Evolutionary conservation across 2,329 filamentous ascomycete species (phyloP).

Genomic region (Aspergillus pseudotamarii): DNA sequence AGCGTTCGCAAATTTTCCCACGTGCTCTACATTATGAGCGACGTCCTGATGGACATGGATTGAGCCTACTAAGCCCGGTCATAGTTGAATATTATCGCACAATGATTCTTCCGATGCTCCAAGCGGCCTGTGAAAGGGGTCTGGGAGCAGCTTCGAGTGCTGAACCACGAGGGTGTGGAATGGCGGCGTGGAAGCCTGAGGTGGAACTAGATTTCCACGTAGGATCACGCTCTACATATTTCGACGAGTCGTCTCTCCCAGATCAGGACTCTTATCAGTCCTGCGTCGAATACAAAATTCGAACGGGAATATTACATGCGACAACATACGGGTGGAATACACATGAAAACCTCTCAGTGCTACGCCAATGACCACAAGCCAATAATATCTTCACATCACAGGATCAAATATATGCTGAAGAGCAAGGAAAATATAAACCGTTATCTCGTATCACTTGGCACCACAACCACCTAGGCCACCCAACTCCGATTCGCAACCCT

Average conservation of each 20-base stretch:
- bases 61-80: constrained; percentile 15
- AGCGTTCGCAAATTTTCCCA: constrained; percentile 54
- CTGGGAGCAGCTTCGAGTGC: background rate
- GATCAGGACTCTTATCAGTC: background rate
- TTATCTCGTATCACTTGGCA: background rate
- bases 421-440: background rate
- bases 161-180: background rate
- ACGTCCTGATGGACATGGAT: constrained; percentile 45
- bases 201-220: background rate
- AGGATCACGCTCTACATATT: too few relatives aligned
- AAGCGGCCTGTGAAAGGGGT: background rate
- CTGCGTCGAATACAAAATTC: background rate
- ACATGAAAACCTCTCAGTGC: background rate
- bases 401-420: background rate
- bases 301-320: background rate
- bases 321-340: background rate
- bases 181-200: background rate
- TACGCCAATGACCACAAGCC: background rate
- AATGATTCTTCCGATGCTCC: background rate
- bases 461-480: background rate
- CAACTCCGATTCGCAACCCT: constrained; percentile 17
- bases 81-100: background rate
- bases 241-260: too few relatives aligned
- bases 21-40: constrained; percentile 59
- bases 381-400: too few relatives aligned